phyloP scores from a whole-genome alignment of 2,329 filamentous ascomycete genomes.

The Podosphaera aphanis region DNA sequence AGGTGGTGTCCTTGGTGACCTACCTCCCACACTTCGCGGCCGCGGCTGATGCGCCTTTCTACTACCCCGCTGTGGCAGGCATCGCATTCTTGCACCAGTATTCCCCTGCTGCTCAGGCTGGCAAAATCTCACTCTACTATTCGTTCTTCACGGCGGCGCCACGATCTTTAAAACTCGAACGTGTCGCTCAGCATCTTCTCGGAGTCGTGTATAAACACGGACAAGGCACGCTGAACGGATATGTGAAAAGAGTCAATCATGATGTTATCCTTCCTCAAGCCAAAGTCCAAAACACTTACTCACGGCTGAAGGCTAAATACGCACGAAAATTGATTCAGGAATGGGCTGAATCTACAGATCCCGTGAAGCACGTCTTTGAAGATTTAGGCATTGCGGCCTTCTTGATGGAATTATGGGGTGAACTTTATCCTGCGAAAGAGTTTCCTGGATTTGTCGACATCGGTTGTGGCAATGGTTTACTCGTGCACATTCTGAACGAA shows the following conservation, averaged over 20 bases:
- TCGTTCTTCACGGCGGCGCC: constrained; percentile 23
- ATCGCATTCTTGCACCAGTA: constrained; percentile 58
- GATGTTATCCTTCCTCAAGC: constrained; percentile 60
- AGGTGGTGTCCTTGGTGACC: constrained; percentile 33
- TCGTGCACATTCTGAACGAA: constrained; percentile 57
- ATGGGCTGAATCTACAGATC: constrained; percentile 77
- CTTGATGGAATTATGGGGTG: constrained; percentile 70
- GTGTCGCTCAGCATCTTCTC: constrained; percentile 47
- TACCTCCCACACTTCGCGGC: constrained; percentile 52
- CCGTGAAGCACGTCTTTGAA: constrained; percentile 83
- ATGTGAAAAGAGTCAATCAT: constrained; percentile 64
- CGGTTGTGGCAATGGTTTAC: constrained; percentile 79
- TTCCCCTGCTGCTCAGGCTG: constrained; percentile 20
- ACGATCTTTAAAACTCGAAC: constrained; percentile 26
- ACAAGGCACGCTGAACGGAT: constrained; percentile 37
- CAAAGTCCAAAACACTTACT: constrained; percentile 61
- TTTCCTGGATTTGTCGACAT: constrained; percentile 93
- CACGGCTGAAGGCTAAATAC: constrained; percentile 56
- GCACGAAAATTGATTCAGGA: constrained; percentile 42
- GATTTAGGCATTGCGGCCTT: constrained; percentile 81
- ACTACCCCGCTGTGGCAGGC: constrained; percentile 55
- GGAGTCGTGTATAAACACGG: constrained; percentile 51
- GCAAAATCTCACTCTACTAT: constrained; percentile 36
- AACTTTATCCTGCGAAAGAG: constrained; percentile 39
- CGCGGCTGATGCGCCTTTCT: constrained; percentile 51